Conservation (phyloP, 169 alveolate species). For the Plasmodium adleri region DNA sequence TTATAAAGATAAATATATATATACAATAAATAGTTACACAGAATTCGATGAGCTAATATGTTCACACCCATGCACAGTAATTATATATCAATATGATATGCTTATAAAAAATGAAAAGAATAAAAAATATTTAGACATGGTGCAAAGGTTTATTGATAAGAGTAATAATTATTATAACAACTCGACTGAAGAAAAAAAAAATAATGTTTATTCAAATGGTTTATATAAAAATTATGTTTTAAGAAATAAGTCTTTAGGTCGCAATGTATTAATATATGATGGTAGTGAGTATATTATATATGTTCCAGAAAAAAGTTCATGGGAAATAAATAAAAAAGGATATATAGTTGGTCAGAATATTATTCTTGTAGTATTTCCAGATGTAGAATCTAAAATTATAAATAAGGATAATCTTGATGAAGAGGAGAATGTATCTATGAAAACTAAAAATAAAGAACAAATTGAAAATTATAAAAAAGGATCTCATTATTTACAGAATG, state of each 20-base stretch:
- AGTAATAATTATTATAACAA: constrained; percentile 16
- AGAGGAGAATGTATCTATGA: neutral
- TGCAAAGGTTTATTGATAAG: constrained; percentile 23
- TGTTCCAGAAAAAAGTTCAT: constrained; percentile 14
- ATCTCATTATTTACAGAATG: constrained; percentile 5
- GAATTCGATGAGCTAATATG: constrained; percentile 56
- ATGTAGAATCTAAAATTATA: constrained; percentile 16
- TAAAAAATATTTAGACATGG: constrained; percentile 29
- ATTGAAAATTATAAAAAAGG: neutral
- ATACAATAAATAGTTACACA: constrained; percentile 18
- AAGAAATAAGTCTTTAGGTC: constrained; percentile 20
- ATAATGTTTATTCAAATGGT: constrained; percentile 30
- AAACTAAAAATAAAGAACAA: neutral
- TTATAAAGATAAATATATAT: constrained; percentile 46
- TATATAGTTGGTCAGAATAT: constrained; percentile 49
- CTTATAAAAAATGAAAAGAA: constrained; percentile 39
- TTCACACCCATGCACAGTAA: constrained; percentile 30
- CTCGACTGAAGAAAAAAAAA: neutral
- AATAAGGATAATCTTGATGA: neutral
- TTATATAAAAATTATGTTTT: constrained; percentile 45
- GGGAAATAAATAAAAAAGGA: constrained; percentile 63
- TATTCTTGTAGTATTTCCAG: constrained; percentile 43
- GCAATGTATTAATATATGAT: constrained; percentile 33
- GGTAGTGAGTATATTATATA: constrained; percentile 38
- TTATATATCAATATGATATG: constrained; percentile 44